Percentiles rank a stretch among this genome's conserved stretches.
These are phyloP conservation scores for Epichloe amarillans DNA, from an alignment of 2,329 filamentous ascomycete species.

Conservation along the genomic window DNA sequence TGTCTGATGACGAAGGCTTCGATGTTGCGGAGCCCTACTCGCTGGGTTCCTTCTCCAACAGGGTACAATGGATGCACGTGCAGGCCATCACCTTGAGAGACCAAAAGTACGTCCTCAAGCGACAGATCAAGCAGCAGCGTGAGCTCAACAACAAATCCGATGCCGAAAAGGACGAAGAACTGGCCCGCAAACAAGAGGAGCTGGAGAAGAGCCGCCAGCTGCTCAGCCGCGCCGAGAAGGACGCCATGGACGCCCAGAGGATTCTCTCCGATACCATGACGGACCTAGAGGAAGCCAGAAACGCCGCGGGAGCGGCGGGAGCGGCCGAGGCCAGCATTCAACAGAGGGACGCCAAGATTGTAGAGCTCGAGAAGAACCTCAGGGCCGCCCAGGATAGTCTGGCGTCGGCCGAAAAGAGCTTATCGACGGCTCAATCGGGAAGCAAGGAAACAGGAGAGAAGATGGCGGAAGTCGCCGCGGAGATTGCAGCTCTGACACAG, in stretches of 20 bases:
- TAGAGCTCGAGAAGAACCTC: slow-evolving; percentile 23
- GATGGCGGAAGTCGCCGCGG: slow-evolving; percentile 11
- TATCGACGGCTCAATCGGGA: slow-evolving; percentile 23
- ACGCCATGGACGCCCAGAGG: slow-evolving; percentile 27
- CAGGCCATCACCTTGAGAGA: slow-evolving; percentile 69
- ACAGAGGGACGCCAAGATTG: slow-evolving; percentile 25
- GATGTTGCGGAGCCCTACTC: slow-evolving; percentile 52
- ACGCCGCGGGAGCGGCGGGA: slow-evolving; percentile 12
- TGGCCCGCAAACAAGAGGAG: slow-evolving; percentile 45
- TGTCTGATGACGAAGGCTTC: slow-evolving; percentile 48
- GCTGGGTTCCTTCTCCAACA: slow-evolving; percentile 60
- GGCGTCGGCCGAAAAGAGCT: slow-evolving; percentile 18
- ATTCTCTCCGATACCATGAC: slow-evolving; percentile 34
- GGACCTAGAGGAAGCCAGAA: slow-evolving; percentile 30
- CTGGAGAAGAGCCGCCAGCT: slow-evolving; percentile 31
- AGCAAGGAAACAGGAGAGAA: slow-evolving; percentile 23
- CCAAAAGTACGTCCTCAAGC: slow-evolving; percentile 77
- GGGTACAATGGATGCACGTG: slow-evolving; percentile 65
- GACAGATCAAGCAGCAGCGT: slow-evolving; percentile 90
- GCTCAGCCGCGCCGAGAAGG: slow-evolving; percentile 24
- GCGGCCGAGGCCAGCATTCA: slow-evolving; percentile 15
- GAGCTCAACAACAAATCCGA: slow-evolving; percentile 85
- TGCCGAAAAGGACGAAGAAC: slow-evolving; percentile 50
- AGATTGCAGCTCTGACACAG: slow-evolving; percentile 16
- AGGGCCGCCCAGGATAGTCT: slow-evolving; percentile 9